These are phyloP conservation scores for Stachybotrys echinatus DNA, from an alignment of 2,329 filamentous ascomycete genomes.

Conservation along the genomic window DNA sequence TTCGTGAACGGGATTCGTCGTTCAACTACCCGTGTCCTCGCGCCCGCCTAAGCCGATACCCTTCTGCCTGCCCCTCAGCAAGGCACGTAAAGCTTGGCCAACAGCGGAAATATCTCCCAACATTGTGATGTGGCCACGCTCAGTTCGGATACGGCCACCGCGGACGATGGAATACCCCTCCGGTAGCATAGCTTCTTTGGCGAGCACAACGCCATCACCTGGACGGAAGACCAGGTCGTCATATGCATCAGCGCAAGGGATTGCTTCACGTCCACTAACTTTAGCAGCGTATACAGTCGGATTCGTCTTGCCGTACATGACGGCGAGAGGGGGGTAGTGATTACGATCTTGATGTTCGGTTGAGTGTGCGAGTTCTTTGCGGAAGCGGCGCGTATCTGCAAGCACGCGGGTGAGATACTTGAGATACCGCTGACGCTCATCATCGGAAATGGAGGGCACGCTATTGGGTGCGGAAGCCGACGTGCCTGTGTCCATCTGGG, in stretches of 20 bases:
- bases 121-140: constrained; percentile 82
- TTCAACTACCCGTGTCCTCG: background rate
- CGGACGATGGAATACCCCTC: constrained; percentile 69
- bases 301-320: constrained; percentile 82
- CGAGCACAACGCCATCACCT: constrained; percentile 85
- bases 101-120: constrained; percentile 80
- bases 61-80: constrained; percentile 61
- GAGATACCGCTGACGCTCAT: constrained; percentile 29
- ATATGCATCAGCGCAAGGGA: constrained; percentile 72
- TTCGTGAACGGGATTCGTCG: no score
- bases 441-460: constrained; percentile 15
- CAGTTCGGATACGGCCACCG: constrained; percentile 71
- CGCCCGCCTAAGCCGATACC: constrained; percentile 61
- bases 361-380: constrained; percentile 63
- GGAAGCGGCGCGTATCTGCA: constrained; percentile 66
- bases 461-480: constrained; percentile 10
- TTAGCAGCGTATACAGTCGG: constrained; percentile 81
- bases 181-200: constrained; percentile 79
- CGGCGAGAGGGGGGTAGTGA: constrained; percentile 71
- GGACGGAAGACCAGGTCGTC: constrained; percentile 82
- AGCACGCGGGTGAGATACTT: constrained; percentile 74
- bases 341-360: constrained; percentile 59
- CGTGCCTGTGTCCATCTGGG: constrained; percentile 16
- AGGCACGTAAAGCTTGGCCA: constrained; percentile 64
- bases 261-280: constrained; percentile 67